A percentile compares a stretch with the other conserved stretches of the same genome.
Evolutionary conservation across 2,329 filamentous ascomycete species (phyloP).

Genomic region (Pestalotiopsis sp.): DNA sequence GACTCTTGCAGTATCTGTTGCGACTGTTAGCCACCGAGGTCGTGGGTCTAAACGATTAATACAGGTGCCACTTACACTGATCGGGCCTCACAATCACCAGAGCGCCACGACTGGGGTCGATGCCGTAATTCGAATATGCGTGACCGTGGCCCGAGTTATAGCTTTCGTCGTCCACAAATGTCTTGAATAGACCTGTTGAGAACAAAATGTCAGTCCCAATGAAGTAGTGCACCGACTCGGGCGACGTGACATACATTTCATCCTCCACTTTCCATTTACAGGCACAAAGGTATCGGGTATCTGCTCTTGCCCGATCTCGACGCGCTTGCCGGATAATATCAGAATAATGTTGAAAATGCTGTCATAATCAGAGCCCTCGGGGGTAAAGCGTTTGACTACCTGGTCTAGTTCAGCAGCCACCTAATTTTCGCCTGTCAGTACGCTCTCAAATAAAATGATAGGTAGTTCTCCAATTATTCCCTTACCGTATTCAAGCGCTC

Average conservation of each 20-base stretch:
- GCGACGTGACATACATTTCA: slow-evolving; percentile 44
- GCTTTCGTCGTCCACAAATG: slow-evolving; percentile 57
- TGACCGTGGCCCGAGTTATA: slow-evolving; percentile 58
- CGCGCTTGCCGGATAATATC: slow-evolving; percentile 50
- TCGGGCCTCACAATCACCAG: slow-evolving; percentile 61
- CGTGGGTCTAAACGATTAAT: background rate
- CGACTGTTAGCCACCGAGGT: background rate
- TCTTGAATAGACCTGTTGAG: slow-evolving; percentile 56
- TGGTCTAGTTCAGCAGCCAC: slow-evolving; percentile 20
- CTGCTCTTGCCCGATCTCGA: slow-evolving; percentile 48
- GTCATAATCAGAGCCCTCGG: slow-evolving; percentile 44
- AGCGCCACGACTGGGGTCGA: slow-evolving; percentile 46
- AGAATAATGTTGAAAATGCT: slow-evolving; percentile 59
- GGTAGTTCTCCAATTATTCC: slow-evolving; percentile 1
- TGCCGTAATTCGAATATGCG: slow-evolving; percentile 57
- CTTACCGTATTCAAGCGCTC: slow-evolving; percentile 27
- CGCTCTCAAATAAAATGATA: background rate
- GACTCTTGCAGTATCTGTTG: background rate
- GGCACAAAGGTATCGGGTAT: slow-evolving; percentile 61
- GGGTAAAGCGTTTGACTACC: slow-evolving; percentile 42
- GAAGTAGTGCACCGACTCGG: background rate
- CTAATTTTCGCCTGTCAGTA: slow-evolving; percentile 16
- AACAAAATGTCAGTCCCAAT: background rate
- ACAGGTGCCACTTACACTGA: slow-evolving; percentile 49
- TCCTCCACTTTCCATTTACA: slow-evolving; percentile 53